A percentile compares a stretch with the other conserved stretches of the same genome.
Evolutionary conservation across 306 rosid genomes (phyloP).

Genomic region (Dicorynia guianensis): DNA sequence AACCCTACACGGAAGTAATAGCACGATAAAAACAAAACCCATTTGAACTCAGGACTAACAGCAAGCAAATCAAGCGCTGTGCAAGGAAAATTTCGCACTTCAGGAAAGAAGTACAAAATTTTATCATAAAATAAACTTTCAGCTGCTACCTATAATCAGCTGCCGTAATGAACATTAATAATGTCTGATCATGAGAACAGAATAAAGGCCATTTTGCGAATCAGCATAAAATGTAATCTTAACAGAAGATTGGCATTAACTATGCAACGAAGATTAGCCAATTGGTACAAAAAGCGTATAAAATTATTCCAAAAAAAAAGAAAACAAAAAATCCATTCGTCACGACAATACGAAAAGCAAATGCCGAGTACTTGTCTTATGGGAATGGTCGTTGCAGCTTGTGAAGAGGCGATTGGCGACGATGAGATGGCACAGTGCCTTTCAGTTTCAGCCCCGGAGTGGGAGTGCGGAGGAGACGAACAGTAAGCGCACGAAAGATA

Average conservation of each 20-base stretch:
- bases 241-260: conserved; percentile 7
- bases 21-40: conserved; percentile 37
- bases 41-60: conserved; percentile 3
- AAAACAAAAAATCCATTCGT: not conserved
- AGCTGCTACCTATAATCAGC: not conserved
- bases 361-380: conserved; percentile 37
- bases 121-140: not conserved
- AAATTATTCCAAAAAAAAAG: conserved; percentile 9
- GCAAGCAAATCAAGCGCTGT: conserved; percentile 26
- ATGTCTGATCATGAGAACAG: conserved; percentile 35
- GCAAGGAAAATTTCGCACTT: conserved; percentile 15
- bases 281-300: not conserved
- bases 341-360: conserved; percentile 34
- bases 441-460: conserved; percentile 10
- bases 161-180: conserved; percentile 8
- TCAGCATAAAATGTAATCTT: not conserved
- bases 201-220: not conserved
- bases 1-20: conserved; percentile 55
- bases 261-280: not conserved
- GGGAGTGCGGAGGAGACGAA: conserved; percentile 32
- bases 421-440: conserved; percentile 40
- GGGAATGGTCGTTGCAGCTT: conserved; percentile 31
- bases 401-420: conserved; percentile 24
- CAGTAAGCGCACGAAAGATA: conserved; percentile 46
- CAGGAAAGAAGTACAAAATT: not conserved